Evolutionary conservation across 2,329 filamentous ascomycete species (phyloP).

Genomic region (Alternaria angustiovoidea): DNA sequence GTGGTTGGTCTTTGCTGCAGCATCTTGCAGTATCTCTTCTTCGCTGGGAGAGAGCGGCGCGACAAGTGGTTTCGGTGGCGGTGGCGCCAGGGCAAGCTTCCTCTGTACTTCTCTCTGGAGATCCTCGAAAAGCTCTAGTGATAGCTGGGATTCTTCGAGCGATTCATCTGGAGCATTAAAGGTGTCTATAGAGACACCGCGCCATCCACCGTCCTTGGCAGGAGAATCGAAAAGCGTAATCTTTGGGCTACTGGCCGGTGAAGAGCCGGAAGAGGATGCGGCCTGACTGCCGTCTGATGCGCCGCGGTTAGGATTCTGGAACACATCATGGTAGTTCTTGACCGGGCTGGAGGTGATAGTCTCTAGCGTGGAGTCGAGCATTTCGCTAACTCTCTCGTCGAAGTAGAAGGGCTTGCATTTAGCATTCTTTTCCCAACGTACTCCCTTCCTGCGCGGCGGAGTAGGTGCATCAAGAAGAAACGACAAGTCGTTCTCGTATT

Average conservation of each 20-base stretch:
- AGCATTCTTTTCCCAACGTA: constrained; percentile 25
- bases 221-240: not conserved
- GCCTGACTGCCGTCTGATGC: not conserved
- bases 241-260: constrained; percentile 3
- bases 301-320: constrained; percentile 14
- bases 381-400: constrained; percentile 32
- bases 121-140: constrained; percentile 31
- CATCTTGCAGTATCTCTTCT: constrained; percentile 17
- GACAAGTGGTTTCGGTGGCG: constrained; percentile 30
- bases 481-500: constrained; percentile 28
- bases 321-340: constrained; percentile 10
- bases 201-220: constrained; percentile 15
- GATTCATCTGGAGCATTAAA: constrained; percentile 28
- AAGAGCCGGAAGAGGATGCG: not conserved
- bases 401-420: constrained; percentile 26
- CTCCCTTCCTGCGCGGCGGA: constrained; percentile 10
- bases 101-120: constrained; percentile 25
- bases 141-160: constrained; percentile 29
- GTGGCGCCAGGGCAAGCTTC: constrained; percentile 21
- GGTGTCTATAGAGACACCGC: constrained; percentile 19
- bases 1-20: constrained; percentile 22
- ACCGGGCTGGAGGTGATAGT: constrained; percentile 23
- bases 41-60: constrained; percentile 29
- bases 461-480: constrained; percentile 25
- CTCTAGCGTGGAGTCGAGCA: constrained; percentile 34